Evolutionary conservation across 2,329 filamentous ascomycete genomes (phyloP), one percentile per base, ranked within the genome.

Genomic region (Cladobotryum protrusum): DNA sequence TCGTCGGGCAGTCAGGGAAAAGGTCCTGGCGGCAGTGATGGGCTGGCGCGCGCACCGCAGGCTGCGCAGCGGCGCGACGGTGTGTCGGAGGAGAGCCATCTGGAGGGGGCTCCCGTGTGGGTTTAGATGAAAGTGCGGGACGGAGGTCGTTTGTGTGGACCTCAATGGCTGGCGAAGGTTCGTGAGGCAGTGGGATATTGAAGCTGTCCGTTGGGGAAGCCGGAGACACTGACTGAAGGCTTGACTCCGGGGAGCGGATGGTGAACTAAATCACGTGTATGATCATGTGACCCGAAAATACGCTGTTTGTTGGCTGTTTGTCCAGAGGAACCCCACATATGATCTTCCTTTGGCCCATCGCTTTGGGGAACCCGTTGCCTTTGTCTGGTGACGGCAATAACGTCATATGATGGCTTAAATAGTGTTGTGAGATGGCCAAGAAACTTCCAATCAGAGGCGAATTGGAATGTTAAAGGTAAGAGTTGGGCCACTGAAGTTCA

Each of bases 1-100:
- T 58, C 66, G 68, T 61, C 68, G 69, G 56, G 71, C 59, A 53
- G 73, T 73, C 46, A 70, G 65, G 52, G 73, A 70, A 68, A 78
- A 75, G 59, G 57, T 56, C 57, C 73, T 66, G 57, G 63, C 45
- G 49, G 61, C 50, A 56, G 53, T 41, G 48, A 57, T 52, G 53
- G 61, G 60, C 54, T 67, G 67, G 60, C 67, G 66, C 54, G 60
- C 54, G 64, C 65, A 70, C 56, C 67, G 67, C 59, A 62, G 59
- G 49, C 65, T 64, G 53, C 66, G 66, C 59, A 70, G 61, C 46
- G 67, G 65, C 55, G 66, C 63, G 52, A 60, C 63, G 52, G 67
- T 57, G 50, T 66, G 62, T 55, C 67, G 68, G 55, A 69, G 55
- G 56, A 69, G 56, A 50, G 60, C 63, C 68, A 71, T 71, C 54